These are phyloP conservation scores for Mrakia hoshinonis DNA, from an alignment of 768 basidiomycete species.

Conservation along the genomic window DNA sequence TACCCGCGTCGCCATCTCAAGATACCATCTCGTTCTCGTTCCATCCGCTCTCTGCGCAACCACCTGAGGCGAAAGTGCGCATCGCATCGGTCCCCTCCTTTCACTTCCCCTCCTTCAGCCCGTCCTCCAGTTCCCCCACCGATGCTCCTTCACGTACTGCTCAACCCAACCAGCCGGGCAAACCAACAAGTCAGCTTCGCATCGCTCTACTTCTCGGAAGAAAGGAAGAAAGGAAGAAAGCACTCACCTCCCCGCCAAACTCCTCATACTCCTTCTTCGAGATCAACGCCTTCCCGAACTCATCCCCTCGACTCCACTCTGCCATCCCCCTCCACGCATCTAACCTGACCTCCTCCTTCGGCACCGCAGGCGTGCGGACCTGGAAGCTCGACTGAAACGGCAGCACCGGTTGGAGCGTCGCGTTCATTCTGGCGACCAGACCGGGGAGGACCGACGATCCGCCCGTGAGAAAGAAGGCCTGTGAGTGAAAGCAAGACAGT, in stretches of 20 bases:
- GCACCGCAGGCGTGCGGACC: slow-evolving; percentile 52
- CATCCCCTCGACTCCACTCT: slow-evolving; percentile 43
- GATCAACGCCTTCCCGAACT: slow-evolving; percentile 50
- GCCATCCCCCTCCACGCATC: slow-evolving; percentile 96
- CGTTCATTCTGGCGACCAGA: slow-evolving; percentile 57
- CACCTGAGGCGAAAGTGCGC: too few relatives aligned
- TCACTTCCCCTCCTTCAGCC: too few relatives aligned
- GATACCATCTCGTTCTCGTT: too few relatives aligned
- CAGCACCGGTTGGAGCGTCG: slow-evolving; percentile 69
- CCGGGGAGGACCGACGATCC: slow-evolving; percentile 66
- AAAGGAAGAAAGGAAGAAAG: neutral
- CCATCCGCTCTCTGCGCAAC: too few relatives aligned
- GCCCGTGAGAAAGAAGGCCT: slow-evolving; percentile 90
- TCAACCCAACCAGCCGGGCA: neutral
- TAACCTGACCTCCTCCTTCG: slow-evolving; percentile 55
- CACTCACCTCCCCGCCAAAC: slow-evolving; percentile 58
- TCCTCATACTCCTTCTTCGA: slow-evolving; percentile 81
- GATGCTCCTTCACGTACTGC: slow-evolving; percentile 69
- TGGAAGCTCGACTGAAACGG: slow-evolving; percentile 69
- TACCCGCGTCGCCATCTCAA: too few relatives aligned
- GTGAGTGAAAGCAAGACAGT: slow-evolving; percentile 1
- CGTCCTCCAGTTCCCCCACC: slow-evolving; percentile 71
- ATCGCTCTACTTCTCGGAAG: neutral
- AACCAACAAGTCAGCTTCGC: neutral
- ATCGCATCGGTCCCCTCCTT: too few relatives aligned